Base-by-base conservation (phyloP, 2,329 filamentous ascomycete genomes). In the Podosphaera fusca region DNA sequence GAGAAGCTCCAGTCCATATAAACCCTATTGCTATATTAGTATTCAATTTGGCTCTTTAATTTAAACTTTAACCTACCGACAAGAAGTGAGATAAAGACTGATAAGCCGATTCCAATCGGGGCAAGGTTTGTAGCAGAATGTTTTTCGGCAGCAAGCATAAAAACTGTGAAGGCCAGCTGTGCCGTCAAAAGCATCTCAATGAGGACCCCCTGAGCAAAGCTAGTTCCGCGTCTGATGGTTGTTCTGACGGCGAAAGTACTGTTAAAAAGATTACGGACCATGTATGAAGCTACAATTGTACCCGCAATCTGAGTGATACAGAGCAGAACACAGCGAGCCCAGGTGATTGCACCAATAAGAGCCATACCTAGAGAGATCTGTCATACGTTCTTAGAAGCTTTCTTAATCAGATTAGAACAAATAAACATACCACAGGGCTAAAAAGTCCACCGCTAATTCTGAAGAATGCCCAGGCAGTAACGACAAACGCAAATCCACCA, bases 81-180 rank as follows among this genome's bases (percentile, higher is more conserved):
- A 59, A 75, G 64, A 59, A 74, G 70, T 2, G 68, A 67, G 42
- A 74, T 70, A 62, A 75, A 75, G 4, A 74, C 64, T 12, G 71
- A 68, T 58, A 75, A 63, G 1, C 72, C 72, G 50, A 75, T 75
- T 3, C 73, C 73, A 1, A 75, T 66, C 0, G 73, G 73, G 12
- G 73, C 73, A 14, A 75, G 68, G 56, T 73, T 74, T 0, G 72
- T 75, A 0, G 68, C 72, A 3, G 67, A 66, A 57, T 75, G 73
- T 62, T 75, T 74, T 64, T 75, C 73, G 33, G 72, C 72, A 30
- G 73, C 73, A n/a, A 75, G 67, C 73, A 75, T 74, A 59, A 75
- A 73, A 56, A 75, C 73, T 9, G 72, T 71, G 57, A 75, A 74
- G 12, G 73, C 68, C 33, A 76, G 60, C 60, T 75, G 70, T 9